Evolutionary conservation across 129 eudicot species (phyloP).

Genomic region (Escallonia herrerae): DNA sequence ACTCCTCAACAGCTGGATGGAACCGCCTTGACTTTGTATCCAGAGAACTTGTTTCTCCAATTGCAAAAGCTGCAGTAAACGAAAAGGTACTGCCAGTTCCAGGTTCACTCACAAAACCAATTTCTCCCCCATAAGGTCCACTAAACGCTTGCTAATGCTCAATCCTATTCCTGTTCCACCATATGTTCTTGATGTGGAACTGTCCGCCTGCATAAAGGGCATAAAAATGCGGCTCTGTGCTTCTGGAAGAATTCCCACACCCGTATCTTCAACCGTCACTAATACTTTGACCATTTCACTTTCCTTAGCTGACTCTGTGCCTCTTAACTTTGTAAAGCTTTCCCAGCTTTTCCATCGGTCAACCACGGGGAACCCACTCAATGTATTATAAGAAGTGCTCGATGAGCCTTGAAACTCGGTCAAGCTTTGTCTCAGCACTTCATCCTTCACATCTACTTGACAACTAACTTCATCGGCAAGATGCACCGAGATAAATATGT

Average conservation of each 20-base stretch:
- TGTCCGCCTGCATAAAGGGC: constrained; percentile 97
- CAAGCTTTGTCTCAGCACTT: constrained; percentile 46
- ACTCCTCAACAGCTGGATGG: constrained; percentile 51
- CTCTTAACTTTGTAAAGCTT: constrained; percentile 31
- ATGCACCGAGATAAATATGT: constrained; percentile 80
- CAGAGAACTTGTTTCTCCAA: constrained; percentile 26
- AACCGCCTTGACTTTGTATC: constrained; percentile 29
- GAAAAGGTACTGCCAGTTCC: constrained; percentile 76
- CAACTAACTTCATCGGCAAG: constrained; percentile 53
- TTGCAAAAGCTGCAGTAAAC: constrained; percentile 56
- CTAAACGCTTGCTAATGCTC: constrained; percentile 88
- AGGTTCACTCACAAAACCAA: constrained; percentile 71
- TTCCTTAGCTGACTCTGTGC: constrained; percentile 18
- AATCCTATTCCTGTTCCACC: constrained; percentile 98
- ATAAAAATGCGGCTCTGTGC: constrained; percentile 70
- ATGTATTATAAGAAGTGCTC: constrained; percentile 25
- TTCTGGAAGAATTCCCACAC: constrained; percentile 73
- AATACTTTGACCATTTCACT: constrained; percentile 39
- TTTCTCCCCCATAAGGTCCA: constrained; percentile 92
- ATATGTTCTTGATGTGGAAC: constrained; percentile 74
- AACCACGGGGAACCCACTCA: constrained; percentile 72
- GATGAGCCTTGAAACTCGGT: constrained; percentile 14
- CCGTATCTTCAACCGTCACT: constrained; percentile 92
- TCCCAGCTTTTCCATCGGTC: constrained; percentile 71
- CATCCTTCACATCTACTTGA: constrained; percentile 40